These are phyloP conservation scores for Pachyrhizus erosus DNA, from an alignment of 306 rosid species.

Conservation along the genomic window DNA sequence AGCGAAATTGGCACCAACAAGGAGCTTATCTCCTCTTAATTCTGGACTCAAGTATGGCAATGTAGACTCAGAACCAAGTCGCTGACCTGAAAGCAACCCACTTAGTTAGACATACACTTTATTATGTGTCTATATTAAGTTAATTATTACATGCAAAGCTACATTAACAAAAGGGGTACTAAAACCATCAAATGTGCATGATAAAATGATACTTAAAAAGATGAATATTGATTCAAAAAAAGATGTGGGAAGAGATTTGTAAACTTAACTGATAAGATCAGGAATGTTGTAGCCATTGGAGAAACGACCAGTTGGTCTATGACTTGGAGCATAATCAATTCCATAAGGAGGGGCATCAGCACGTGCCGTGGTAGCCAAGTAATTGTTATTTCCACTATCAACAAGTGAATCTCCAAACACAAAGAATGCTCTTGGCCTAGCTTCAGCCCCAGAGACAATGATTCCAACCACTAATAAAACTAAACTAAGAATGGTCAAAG, in stretches of 20 bases:
- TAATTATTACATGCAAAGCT: no score
- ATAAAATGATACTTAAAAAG: neutral
- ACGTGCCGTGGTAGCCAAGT: conserved; percentile 75
- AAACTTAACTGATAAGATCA: conserved; percentile 67
- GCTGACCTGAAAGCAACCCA: neutral
- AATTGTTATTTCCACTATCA: conserved; percentile 80
- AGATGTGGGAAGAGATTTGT: neutral
- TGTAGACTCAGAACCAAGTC: conserved; percentile 66
- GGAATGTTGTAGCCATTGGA: conserved; percentile 83
- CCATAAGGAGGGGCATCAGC: conserved; percentile 80
- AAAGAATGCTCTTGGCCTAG: conserved; percentile 58
- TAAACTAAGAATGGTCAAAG: conserved; percentile 18
- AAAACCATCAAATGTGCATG: neutral
- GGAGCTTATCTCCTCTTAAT: conserved; percentile 57
- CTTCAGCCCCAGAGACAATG: conserved; percentile 32
- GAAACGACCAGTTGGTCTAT: conserved; percentile 75
- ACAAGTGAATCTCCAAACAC: conserved; percentile 86
- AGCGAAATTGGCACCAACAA: conserved; percentile 90
- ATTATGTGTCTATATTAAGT: no score
- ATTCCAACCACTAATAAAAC: neutral
- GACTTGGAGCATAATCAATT: conserved; percentile 69
- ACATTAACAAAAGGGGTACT: neutral
- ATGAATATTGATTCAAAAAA: neutral
- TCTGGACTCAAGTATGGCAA: conserved; percentile 75
- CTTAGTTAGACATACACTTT: no score